Conservation (phyloP, 2,329 filamentous ascomycete species). For the Epichloe typhina region DNA sequence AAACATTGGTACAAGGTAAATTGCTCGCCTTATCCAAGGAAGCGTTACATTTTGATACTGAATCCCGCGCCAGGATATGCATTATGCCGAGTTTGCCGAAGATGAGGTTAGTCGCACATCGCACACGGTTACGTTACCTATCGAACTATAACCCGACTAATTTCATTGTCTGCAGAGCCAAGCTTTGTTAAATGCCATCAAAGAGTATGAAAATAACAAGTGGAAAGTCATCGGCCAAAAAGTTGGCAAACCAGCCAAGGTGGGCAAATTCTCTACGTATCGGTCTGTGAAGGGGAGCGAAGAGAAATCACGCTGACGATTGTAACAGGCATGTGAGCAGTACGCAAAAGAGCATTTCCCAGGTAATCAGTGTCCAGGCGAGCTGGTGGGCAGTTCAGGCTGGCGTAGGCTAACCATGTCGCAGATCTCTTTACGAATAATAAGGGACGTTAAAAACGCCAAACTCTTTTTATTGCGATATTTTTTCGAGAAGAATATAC, state of each 20-base stretch:
- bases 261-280: slow-evolving; percentile 8
- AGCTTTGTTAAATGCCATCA: slow-evolving; percentile 82
- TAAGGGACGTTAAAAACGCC: slow-evolving; percentile 21
- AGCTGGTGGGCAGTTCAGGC: not conserved
- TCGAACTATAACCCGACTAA: not conserved
- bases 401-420: slow-evolving; percentile 13
- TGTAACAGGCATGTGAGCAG: slow-evolving; percentile 44
- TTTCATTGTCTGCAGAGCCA: slow-evolving; percentile 41
- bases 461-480: not conserved
- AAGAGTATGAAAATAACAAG: slow-evolving; percentile 96
- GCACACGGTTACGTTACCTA: not conserved
- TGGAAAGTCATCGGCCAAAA: slow-evolving; percentile 97
- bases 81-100: slow-evolving; percentile 96
- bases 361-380: slow-evolving; percentile 22
- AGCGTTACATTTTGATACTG: not conserved
- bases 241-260: slow-evolving; percentile 93
- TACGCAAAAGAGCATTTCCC: slow-evolving; percentile 94
- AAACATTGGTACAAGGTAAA: slow-evolving; percentile 98
- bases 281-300: not conserved
- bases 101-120: slow-evolving; percentile 57
- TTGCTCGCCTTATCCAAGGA: not conserved
- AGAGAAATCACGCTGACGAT: slow-evolving; percentile 3
- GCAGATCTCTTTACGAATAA: slow-evolving; percentile 26
- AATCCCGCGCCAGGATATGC: slow-evolving; percentile 63
- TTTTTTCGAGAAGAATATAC: not conserved